A percentile compares a stretch with the other conserved stretches of the same genome.
Conservation (phyloP, 306 rosid species). For the Canavalia gladiata region DNA sequence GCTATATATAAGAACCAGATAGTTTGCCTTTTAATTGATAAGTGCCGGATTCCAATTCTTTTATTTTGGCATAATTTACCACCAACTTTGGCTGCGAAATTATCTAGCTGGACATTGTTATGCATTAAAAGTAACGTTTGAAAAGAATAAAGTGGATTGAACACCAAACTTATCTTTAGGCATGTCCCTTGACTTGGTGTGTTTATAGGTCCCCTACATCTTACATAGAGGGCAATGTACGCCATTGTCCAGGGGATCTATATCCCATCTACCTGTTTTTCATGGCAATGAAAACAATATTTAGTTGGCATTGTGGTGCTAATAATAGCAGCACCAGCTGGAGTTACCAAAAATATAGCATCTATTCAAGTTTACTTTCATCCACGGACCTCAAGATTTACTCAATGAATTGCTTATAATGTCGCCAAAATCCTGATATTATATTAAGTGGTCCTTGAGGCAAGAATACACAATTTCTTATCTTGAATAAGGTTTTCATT, state of each 20-base stretch:
- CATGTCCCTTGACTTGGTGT: conserved; percentile 14
- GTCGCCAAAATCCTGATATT: conserved; percentile 4
- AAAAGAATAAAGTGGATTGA: conserved; percentile 15
- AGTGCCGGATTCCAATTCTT: background rate
- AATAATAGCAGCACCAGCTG: conserved; percentile 17
- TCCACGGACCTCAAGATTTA: background rate
- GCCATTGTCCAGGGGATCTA: conserved; percentile 18
- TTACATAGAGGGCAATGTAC: background rate
- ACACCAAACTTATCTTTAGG: background rate
- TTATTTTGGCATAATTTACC: background rate
- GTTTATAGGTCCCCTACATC: conserved; percentile 24
- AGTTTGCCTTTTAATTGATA: background rate
- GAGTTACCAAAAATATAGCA: conserved; percentile 7
- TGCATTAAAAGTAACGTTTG: conserved; percentile 13
- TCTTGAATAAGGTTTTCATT: background rate
- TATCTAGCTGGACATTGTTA: conserved; percentile 17
- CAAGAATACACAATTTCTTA: background rate
- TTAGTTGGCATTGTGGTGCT: conserved; percentile 18
- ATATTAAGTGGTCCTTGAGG: background rate
- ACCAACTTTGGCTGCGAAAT: background rate
- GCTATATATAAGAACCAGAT: background rate
- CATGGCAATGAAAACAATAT: conserved; percentile 27
- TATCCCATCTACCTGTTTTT: conserved; percentile 39
- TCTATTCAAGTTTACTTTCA: conserved; percentile 24
- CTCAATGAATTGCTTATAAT: conserved; percentile 5